These are phyloP conservation scores for Xanthoconium stramineum DNA, from an alignment of 768 basidiomycete genomes.

Conservation along the genomic window DNA sequence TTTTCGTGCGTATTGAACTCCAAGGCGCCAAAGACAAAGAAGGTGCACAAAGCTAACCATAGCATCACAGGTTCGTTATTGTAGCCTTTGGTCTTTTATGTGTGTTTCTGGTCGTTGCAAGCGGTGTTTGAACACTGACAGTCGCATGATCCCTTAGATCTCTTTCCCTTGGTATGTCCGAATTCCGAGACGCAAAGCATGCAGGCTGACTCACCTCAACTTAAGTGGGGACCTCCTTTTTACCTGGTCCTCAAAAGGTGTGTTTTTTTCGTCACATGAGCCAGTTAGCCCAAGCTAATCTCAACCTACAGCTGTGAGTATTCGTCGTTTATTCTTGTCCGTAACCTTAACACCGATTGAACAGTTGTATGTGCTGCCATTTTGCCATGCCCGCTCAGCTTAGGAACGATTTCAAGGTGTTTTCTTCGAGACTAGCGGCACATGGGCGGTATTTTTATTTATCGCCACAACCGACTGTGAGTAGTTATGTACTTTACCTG, in stretches of 20 bases:
- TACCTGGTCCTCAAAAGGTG: not conserved
- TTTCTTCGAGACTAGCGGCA: not conserved
- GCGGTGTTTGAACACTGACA: not conserved
- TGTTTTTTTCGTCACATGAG: no score
- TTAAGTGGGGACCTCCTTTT: not conserved
- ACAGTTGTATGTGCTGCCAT: not conserved
- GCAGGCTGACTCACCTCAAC: not conserved
- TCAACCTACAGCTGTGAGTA: not conserved
- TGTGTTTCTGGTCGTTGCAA: not conserved
- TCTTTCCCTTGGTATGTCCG: not conserved
- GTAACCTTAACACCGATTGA: not conserved
- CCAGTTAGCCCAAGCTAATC: no score
- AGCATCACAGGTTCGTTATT: conserved; percentile 1
- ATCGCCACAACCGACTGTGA: not conserved
- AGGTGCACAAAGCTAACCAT: no score
- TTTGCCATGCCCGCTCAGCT: no score
- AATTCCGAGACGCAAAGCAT: not conserved
- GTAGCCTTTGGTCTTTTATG: not conserved
- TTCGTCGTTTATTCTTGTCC: not conserved
- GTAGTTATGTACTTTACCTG: not conserved
- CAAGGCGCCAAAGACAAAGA: no score
- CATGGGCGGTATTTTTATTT: not conserved
- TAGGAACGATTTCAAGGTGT: not conserved
- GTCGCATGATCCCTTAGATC: not conserved
- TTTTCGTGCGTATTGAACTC: not conserved